These are phyloP conservation scores for Syzygium jambos DNA, from an alignment of 345 rosid genomes.

Conservation along the genomic window DNA sequence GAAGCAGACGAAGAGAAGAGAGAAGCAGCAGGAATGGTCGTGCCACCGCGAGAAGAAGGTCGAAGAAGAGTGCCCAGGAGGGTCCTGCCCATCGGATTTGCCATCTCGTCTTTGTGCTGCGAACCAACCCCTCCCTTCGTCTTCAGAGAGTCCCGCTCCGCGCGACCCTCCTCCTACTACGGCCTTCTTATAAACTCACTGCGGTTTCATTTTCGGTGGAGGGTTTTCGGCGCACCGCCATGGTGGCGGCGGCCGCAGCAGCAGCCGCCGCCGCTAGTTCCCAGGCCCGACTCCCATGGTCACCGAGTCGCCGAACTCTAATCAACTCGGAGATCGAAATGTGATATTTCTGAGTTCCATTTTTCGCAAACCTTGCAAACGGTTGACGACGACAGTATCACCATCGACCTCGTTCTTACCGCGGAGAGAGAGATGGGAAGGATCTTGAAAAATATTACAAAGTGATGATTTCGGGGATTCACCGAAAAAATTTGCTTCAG, in stretches of 20 bases:
- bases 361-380: neutral
- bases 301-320: neutral
- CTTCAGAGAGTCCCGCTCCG: neutral
- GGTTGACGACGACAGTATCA: neutral
- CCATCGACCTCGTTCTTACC: neutral
- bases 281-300: neutral
- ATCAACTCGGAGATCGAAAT: neutral
- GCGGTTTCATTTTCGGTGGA: neutral
- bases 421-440: neutral
- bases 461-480: neutral
- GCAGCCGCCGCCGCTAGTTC: neutral
- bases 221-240: neutral
- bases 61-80: neutral
- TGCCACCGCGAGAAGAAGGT: neutral
- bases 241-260: neutral
- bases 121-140: no score
- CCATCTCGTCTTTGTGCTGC: neutral
- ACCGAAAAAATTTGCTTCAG: no score
- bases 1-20: neutral
- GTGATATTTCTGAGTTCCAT: neutral
- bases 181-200: neutral
- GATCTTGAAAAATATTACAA: neutral
- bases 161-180: neutral
- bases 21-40: neutral
- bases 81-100: neutral